Percentiles rank a stretch among this genome's conserved stretches.
Evolutionary conservation across 2,329 filamentous ascomycete genomes (phyloP).

Genomic region (Ramichloridium luteum): DNA sequence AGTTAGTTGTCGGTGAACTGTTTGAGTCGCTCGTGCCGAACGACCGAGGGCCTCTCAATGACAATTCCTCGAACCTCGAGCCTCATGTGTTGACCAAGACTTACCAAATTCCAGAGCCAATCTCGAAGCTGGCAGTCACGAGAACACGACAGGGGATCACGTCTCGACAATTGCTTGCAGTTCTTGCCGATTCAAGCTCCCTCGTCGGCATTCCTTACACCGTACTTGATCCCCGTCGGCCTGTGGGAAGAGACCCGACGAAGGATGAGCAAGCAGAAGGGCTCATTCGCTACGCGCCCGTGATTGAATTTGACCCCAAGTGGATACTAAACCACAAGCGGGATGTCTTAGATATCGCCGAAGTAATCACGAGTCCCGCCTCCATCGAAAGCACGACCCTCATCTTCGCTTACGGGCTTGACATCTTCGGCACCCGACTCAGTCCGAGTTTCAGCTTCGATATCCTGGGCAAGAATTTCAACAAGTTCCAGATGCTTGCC

Average conservation of each 20-base stretch:
- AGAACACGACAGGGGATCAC: constrained; percentile 88
- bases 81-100: constrained; percentile 71
- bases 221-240: constrained; percentile 73
- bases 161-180: constrained; percentile 67
- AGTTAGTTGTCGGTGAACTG: constrained; percentile 74
- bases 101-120: constrained; percentile 67
- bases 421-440: constrained; percentile 77
- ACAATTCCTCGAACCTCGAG: constrained; percentile 67
- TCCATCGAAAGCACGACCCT: constrained; percentile 84
- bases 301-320: constrained; percentile 72
- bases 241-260: constrained; percentile 72
- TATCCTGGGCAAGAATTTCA: constrained; percentile 84
- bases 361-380: constrained; percentile 63
- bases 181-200: constrained; percentile 58
- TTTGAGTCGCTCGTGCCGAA: constrained; percentile 78
- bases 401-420: constrained; percentile 75
- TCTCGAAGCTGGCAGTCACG: constrained; percentile 69
- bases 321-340: constrained; percentile 70
- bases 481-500: constrained; percentile 69
- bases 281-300: constrained; percentile 60
- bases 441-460: constrained; percentile 87
- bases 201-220: constrained; percentile 69
- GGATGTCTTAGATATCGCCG: constrained; percentile 62
- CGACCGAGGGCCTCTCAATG: constrained; percentile 64
- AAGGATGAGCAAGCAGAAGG: constrained; percentile 73